Percentiles rank a stretch among this genome's conserved stretches.
These are phyloP conservation scores for Candida glaebosa DNA, from an alignment of 805 yeast genomes.

Conservation along the genomic window DNA sequence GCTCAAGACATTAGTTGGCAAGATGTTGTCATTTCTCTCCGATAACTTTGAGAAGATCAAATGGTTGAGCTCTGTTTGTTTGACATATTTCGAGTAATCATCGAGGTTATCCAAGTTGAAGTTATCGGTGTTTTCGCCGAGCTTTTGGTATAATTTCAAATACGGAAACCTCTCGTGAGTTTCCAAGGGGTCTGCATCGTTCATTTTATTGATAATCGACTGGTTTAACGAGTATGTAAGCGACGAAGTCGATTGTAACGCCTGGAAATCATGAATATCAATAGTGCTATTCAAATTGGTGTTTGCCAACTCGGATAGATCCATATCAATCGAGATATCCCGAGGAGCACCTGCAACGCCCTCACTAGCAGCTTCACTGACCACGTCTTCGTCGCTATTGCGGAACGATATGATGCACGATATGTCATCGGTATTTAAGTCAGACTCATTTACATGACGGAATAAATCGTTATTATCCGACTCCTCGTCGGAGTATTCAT, in stretches of 20 bases:
- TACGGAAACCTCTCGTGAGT: constrained; percentile 24
- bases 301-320: not conserved
- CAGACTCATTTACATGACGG: constrained; percentile 14
- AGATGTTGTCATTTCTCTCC: constrained; percentile 17
- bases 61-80: constrained; percentile 33
- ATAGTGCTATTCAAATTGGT: not conserved
- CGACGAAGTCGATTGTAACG: not conserved
- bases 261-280: not conserved
- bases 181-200: constrained; percentile 6
- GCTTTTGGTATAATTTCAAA: constrained; percentile 21
- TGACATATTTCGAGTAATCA: constrained; percentile 32
- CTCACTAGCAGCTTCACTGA: not conserved
- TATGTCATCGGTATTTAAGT: not conserved
- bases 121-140: constrained; percentile 13
- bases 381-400: constrained; percentile 2
- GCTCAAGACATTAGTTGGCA: constrained; percentile 9
- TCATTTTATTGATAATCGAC: constrained; percentile 21
- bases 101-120: constrained; percentile 29
- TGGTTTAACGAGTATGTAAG: not conserved
- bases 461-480: constrained; percentile 14
- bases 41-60: constrained; percentile 19
- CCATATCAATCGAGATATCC: not conserved
- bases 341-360: not conserved
- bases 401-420: not conserved
- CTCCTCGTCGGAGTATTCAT: constrained; percentile 1